Evolutionary conservation across 2,329 filamentous ascomycete species (phyloP), one percentile per base, ranked within the genome.

Genomic region (Talaromyces sp.): DNA sequence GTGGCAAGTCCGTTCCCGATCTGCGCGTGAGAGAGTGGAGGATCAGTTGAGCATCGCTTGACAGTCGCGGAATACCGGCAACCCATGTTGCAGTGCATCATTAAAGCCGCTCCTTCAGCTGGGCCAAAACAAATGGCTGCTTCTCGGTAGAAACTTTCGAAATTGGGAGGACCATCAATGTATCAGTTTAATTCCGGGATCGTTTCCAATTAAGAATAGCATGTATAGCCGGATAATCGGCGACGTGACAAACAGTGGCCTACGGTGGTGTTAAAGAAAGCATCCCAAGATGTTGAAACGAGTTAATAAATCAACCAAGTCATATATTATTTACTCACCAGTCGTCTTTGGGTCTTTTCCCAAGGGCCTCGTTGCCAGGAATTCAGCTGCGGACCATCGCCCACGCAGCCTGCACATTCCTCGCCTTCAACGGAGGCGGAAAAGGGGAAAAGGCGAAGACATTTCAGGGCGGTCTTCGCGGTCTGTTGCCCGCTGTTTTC

Each of bases 51-150:
- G 36, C 17, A 32, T 44, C 19, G 22, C 55, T 47, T 33, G 17
- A 39, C 10, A 27, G 22, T 58, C 59, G 59, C 59, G 59, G 59
- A 61, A 61, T 61, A n/a, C 8, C 59, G 59, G 59, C 59, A 61
- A 44, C 22, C 25, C 33, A 47, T 10, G 47, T 61, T 54, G 36
- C 59, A 61, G 36, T 55, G 55, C 55, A 54, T 22, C 30, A 44
- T 55, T n/a, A 55, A 47, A 9, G 2, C 42, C 19, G 7, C 11
- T 47, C 9, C 22, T 47, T 25, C n/a, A 19, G 22, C 8, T 15
- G 19, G 19, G 44, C 9, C 19, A 47, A 25, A 19, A 5, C 36
- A 47, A 13, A 25, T 22, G 44, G 11, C 11, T 11, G 4, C 25
- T 47, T 25, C 19, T 22, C n/a, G 4, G 19, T 11, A 11, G 19